Base-by-base conservation (phyloP, 129 eudicot species). In the Arctium minus region DNA sequence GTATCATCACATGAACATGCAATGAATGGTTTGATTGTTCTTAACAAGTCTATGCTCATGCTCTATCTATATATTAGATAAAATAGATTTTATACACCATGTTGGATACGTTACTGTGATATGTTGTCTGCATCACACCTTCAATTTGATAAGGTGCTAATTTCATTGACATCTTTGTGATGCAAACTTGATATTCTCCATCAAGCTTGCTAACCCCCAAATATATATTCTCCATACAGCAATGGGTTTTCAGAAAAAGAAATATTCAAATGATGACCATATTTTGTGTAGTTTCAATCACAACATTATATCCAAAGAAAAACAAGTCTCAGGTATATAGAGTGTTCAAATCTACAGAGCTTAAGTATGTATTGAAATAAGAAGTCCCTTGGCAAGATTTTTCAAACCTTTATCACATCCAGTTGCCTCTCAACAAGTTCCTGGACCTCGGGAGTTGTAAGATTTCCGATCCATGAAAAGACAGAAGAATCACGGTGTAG, bases 401-500 rank as follows among this genome's bases (percentile, higher is more conserved):
- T 78, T 67, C 84, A 76, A 74, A 91, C 99, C 96, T 96, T 96
- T 75, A 96, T 93, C 40, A 90, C 82, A 89, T 93, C 98, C 80
- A 93, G 89, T 86, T 81, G 92, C 86, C 99, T 96, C 90, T 96
- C 99, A 64, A 87, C 92, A 76, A 96, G 99, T 72, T 96, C 99
- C 83, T 93, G 98, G 84, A 92, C 94, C 36, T 90, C 97, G 18
- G 96, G 77, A 64, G 97, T 81, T 50, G 98, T 86, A 73, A 88
- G 92, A 73, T 86, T 96, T 73, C 98, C 99, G 31, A 85, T 73
- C 99, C 99, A 96, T 32, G 92, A 85, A 79, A 92, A 96, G 73
- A 92, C 82, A 70, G 90, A 78, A 79, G 97, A 82, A 50, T 91
- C 98, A 72, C 79, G 90, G 80, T 89, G 97, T 78, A 93, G 83